Base-by-base conservation (phyloP, 73 alveolate genomes). In the Halteria grandinella region DNA sequence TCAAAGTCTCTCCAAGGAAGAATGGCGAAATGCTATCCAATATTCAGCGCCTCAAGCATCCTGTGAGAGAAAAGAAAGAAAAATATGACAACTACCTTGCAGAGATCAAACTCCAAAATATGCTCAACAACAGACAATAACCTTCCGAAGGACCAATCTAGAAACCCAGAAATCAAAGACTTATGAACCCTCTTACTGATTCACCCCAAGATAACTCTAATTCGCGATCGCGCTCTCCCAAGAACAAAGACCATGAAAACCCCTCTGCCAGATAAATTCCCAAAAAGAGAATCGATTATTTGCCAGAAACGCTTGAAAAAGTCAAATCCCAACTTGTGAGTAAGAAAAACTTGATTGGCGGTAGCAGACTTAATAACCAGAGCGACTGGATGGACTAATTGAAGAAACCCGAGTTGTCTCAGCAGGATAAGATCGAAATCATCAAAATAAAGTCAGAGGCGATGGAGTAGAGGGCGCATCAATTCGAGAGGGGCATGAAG, bases 371-470 rank as follows among this genome's bases (percentile, higher is more conserved):
- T 1, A 60, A n/a, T 12, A 11, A 40, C 43, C 43, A 60, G 10
- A 3, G 2, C 10, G 58, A 12, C 6, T 37, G 37, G 43, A 10
- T 11, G 2, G 23, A n/a, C 25, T 31, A 60, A 39, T 43, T 60
- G 20, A 60, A 60, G n/a, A 60, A 39, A 43, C 37, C 37, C 37
- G 43, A 60, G 48, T 21, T 60, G 12, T 12, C 77, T 37, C 34
- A 6, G 14, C 31, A 39, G 59, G 25, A 60, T 12, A 60, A 60
- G 27, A 40, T 40, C 34, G 77, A 60, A 20, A 3, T 60, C 11
- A 59, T 60, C 7, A 60, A 39, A 44, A 5, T 60, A 23, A 36
- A 60, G 27, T 40, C 60, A n/a, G 4, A 60, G 59, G 77, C 77
- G 3, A 21, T 60, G 18, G 77, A 60, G 59, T 34, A 34, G 4